Percentiles rank a stretch among this genome's conserved stretches.
These are phyloP conservation scores for Thozetella sp. DNA, from an alignment of 495 filamentous ascomycete species.

Conservation along the genomic window DNA sequence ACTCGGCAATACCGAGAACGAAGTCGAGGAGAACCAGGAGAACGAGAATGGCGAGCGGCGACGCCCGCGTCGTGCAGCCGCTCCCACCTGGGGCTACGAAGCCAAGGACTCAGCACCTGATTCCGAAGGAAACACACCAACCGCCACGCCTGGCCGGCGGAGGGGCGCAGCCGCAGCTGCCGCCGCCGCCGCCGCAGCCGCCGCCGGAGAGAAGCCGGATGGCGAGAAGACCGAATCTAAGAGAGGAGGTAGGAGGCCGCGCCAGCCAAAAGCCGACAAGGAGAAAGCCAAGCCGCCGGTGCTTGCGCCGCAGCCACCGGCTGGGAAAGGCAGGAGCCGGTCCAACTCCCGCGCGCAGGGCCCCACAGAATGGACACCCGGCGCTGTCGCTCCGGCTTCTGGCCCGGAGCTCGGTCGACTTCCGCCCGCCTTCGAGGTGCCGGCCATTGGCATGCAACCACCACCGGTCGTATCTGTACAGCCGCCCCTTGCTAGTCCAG, in stretches of 20 bases:
- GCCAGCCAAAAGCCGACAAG: conserved; percentile 43
- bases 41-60: conserved; percentile 52
- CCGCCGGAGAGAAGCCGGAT: conserved; percentile 45
- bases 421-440: conserved; percentile 33
- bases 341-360: conserved; percentile 42
- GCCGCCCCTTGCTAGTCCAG: conserved; percentile 33
- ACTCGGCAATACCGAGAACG: conserved; percentile 62
- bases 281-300: conserved; percentile 28
- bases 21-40: conserved; percentile 53
- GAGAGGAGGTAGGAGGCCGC: conserved; percentile 40
- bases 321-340: conserved; percentile 41
- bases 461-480: conserved; percentile 37
- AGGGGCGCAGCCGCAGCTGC: conserved; percentile 36
- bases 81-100: conserved; percentile 51
- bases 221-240: conserved; percentile 57
- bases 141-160: conserved; percentile 50
- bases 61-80: conserved; percentile 54
- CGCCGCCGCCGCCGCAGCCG: conserved; percentile 18
- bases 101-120: conserved; percentile 47
- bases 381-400: neutral
- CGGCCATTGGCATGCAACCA: conserved; percentile 34
- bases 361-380: conserved; percentile 30
- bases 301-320: conserved; percentile 33
- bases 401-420: conserved; percentile 12
- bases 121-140: conserved; percentile 54